These are phyloP conservation scores for Coprinellus micaceus DNA, from an alignment of 768 basidiomycete genomes.

Conservation along the genomic window DNA sequence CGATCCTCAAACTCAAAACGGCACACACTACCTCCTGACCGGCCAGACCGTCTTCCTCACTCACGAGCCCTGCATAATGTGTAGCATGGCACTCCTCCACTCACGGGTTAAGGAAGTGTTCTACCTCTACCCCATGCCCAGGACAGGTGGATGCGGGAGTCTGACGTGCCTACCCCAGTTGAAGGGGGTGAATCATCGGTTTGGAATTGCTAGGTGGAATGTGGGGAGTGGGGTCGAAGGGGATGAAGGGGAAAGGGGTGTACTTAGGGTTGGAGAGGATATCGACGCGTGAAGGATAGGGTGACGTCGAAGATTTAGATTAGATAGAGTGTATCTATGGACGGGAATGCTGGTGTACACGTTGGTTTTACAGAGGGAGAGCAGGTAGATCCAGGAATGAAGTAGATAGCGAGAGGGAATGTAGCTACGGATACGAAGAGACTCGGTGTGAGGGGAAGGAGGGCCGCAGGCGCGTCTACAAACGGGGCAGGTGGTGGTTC, in stretches of 20 bases:
- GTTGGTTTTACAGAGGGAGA: no score
- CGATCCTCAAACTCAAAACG: conserved; percentile 39
- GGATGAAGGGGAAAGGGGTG: background rate
- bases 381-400: no score
- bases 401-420: no score
- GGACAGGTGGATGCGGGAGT: conserved; percentile 87
- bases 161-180: conserved; percentile 71
- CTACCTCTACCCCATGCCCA: conserved; percentile 65
- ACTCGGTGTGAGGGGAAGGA: no score
- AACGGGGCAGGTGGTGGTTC: conserved; percentile 24
- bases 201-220: conserved; percentile 71
- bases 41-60: conserved; percentile 81
- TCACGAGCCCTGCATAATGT: conserved; percentile 98
- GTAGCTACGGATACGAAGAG: no score
- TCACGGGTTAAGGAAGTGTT: conserved; percentile 89
- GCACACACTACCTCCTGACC: conserved; percentile 85
- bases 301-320: no score
- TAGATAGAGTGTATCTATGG: no score
- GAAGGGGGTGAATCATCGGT: conserved; percentile 88
- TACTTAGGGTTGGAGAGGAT: no score
- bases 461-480: conserved; percentile 23
- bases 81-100: conserved; percentile 93
- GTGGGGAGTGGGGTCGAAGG: background rate
- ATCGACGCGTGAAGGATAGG: no score
- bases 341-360: no score